Conservation (phyloP, 805 yeast genomes). For the Candida verbasci region DNA sequence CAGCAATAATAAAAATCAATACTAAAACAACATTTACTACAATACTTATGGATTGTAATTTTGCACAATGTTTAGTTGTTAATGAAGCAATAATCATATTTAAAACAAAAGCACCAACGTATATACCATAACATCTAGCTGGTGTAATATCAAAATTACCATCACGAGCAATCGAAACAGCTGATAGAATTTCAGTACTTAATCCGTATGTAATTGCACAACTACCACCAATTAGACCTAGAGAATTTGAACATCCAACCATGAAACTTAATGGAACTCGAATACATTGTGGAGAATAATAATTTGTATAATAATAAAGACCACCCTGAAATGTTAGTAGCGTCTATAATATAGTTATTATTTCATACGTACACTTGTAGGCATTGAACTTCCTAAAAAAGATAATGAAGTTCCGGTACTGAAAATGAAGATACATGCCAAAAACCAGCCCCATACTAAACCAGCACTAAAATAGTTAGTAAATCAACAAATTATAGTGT, state of each 20-base stretch:
- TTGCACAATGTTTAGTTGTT: slow-evolving; percentile 51
- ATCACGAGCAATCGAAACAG: slow-evolving; percentile 48
- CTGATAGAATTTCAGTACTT: slow-evolving; percentile 53
- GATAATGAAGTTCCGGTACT: slow-evolving; percentile 56
- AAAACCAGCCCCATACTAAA: slow-evolving; percentile 70
- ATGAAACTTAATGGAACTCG: slow-evolving; percentile 52
- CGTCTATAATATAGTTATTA: background rate
- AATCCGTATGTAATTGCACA: slow-evolving; percentile 68
- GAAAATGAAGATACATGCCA: slow-evolving; percentile 52
- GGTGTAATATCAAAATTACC: slow-evolving; percentile 51
- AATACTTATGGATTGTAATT: slow-evolving; percentile 56
- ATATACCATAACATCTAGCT: slow-evolving; percentile 57
- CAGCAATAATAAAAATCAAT: slow-evolving; percentile 51
- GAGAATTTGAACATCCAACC: slow-evolving; percentile 61
- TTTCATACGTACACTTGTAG: slow-evolving; percentile 41
- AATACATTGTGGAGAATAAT: slow-evolving; percentile 52
- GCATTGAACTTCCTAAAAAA: slow-evolving; percentile 61
- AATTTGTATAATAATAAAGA: slow-evolving; percentile 41
- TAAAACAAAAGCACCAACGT: slow-evolving; percentile 51
- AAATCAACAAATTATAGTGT: no score
- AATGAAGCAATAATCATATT: slow-evolving; percentile 51
- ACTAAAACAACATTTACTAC: slow-evolving; percentile 48
- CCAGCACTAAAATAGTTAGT: no score
- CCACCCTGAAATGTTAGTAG: slow-evolving; percentile 47
- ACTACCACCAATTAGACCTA: slow-evolving; percentile 60